Conservation (phyloP, 1,284 basidiomycete genomes). For the Ustilago esculenta region DNA sequence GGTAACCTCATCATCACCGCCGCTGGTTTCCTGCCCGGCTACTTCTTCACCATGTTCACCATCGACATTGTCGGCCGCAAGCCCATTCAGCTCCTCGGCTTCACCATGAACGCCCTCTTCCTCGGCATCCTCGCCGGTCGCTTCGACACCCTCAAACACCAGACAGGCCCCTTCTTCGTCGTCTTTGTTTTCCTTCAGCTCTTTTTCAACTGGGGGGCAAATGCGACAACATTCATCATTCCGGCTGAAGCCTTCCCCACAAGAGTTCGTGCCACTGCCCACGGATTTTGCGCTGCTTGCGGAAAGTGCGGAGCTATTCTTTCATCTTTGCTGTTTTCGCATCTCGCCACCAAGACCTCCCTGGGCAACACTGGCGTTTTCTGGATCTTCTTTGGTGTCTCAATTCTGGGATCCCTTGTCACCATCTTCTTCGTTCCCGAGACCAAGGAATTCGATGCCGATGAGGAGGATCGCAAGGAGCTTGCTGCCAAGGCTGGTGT, state of each 20-base stretch:
- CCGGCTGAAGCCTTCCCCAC: conserved; percentile 83
- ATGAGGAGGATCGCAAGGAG: conserved; percentile 60
- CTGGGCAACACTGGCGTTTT: conserved; percentile 54
- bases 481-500: conserved; percentile 49
- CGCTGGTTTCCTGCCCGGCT: conserved; percentile 65
- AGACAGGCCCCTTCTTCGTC: conserved; percentile 77
- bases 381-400: conserved; percentile 64
- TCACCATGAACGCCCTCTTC: conserved; percentile 64
- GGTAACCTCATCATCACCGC: conserved; percentile 66
- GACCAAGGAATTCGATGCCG: conserved; percentile 61
- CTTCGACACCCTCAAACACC: conserved; percentile 54
- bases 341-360: conserved; percentile 38
- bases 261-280: conserved; percentile 71
- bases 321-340: conserved; percentile 66
- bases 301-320: conserved; percentile 71
- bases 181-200: conserved; percentile 76
- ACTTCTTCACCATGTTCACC: conserved; percentile 62
- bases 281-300: conserved; percentile 69
- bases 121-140: conserved; percentile 65
- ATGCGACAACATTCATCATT: conserved; percentile 81
- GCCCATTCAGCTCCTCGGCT: conserved; percentile 66
- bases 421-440: conserved; percentile 56
- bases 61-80: conserved; percentile 64
- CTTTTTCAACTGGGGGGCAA: conserved; percentile 73
- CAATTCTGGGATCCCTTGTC: conserved; percentile 51